Evolutionary conservation across 2,329 filamentous ascomycete species (phyloP), one percentile per base, ranked within the genome.

Genomic region (Plectosphaerella sp.): DNA sequence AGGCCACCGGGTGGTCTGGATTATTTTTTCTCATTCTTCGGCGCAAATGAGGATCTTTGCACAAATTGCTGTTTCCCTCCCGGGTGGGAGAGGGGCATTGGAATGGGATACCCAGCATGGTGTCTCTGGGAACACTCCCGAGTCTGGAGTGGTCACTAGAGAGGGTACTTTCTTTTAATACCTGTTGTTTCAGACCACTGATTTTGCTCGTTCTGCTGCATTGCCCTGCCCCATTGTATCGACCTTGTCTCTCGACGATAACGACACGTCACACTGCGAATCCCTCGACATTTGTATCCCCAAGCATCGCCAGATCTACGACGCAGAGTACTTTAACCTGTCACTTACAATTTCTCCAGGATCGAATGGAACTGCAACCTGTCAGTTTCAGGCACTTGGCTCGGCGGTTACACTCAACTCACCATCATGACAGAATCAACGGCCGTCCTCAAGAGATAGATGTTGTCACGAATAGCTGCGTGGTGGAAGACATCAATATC

Each of bases 391-490:
- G 8, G 9, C 3, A 37, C 14, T 22, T 45, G 5, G 12, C 18
- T 15, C 15, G 15, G 18, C 9, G 15, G 12, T 11, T 45, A 16
- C 12, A 20, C 6, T 11, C 24, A 10, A 56, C 65, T 55, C 57
- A 72, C 70, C 62, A 69, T 62, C 52, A 64, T 59, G 15, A 67
- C 51, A 16, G 60, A 58, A 53, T 69, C 65, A 4, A 61, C 59
- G 42, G 62, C 62, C 22, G 58, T 58, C 48, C 59, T 59, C 28
- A 71, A 49, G 33, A 67, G 61, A 47, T 66, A 62, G 15, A 70
- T 59, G 49, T 72, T 66, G n/a, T 67, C 57, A 37, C 67, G 63
- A 48, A 72, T 70, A 15, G 61, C 70, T 72, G 33, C 22, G 18
- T 4, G 28, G 28, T 33, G 11, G 28, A 33, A 18, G 8, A 18